Base-by-base conservation (phyloP, 1,139 yeast genomes). In the Lodderomyces elongisporus region DNA sequence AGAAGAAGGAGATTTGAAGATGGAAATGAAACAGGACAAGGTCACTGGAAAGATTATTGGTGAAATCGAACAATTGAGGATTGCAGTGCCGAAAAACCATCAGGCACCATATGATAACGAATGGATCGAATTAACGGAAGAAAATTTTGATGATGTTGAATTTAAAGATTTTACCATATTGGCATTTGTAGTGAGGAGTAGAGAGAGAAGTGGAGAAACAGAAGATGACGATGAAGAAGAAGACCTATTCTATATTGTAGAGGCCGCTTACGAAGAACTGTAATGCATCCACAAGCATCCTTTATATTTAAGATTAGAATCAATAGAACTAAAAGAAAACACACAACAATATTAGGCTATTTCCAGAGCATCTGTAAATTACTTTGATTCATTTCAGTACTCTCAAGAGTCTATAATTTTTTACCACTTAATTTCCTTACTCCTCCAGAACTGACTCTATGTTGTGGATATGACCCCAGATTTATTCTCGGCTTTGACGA, bases 101-200 rank as follows among this genome's bases (percentile, higher is more conserved):
- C 50, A 63, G 0, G 36, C 52, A 5, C 71, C 73, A 0, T 66
- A 66, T 39, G 56, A 49, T 8, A 67, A 66, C 39, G 48, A 61
- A 31, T 68, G 74, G 73, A 50, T 62, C 3, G 62, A 56, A 25
- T 40, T 37, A 7, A 58, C 56, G 20, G 63, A 60, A 18, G 38
- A 43, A 4, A 48, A 42, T 18, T 42, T 65, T 17, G 40, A 41
- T 13, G 49, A 49, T 14, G 38, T 62, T 7, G 48, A 49, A 17
- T 59, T 69, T 36, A 56, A 52, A 26, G 74, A 67, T 44, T 61
- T 60, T 37, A 66, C 62, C 33, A 52, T 63, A 10, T 38, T 69
- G 18, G 71, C 72, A 2, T 74, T 74, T 48, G 62, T 61, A 70
- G 63, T 25, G 73, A 66, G 31, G 53, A 47, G 2, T n/a, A n/a